Conservation (phyloP, 371 early-diverging fungal species). For the Apophysomyces variabilis region DNA sequence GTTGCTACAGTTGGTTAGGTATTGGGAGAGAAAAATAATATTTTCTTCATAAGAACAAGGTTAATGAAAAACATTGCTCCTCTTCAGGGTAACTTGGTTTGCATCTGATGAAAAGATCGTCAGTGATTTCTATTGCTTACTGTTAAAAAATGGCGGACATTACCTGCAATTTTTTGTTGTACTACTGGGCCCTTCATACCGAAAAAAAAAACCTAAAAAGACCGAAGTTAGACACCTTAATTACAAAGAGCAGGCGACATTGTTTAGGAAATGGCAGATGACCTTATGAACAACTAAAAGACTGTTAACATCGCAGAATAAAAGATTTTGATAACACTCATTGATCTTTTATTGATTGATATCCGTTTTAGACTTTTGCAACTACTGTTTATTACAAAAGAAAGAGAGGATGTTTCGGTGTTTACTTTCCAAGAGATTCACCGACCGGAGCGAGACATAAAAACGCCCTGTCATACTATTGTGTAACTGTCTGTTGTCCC, state of each 20-base stretch:
- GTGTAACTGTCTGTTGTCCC: neutral
- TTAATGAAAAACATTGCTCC: no score
- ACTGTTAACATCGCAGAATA: no score
- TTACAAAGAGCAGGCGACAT: neutral
- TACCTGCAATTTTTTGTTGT: neutral
- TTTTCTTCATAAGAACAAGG: no score
- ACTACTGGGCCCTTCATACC: neutral
- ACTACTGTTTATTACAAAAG: neutral
- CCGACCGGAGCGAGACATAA: neutral
- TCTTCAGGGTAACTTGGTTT: no score
- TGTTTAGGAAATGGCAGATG: neutral
- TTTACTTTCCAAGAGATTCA: neutral
- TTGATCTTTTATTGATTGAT: neutral
- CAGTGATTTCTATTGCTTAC: conserved; percentile 1
- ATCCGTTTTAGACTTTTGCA: neutral
- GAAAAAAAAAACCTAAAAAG: neutral
- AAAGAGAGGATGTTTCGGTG: no score
- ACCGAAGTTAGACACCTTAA: neutral
- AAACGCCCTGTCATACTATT: conserved; percentile 5
- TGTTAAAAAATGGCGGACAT: neutral
- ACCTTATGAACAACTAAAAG: neutral
- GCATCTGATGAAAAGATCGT: neutral
- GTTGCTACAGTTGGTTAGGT: no score
- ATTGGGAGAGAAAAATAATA: no score
- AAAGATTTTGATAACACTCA: neutral